Evolutionary conservation across 257 asterid genomes (phyloP).

Genomic region (Solanum virginianum): DNA sequence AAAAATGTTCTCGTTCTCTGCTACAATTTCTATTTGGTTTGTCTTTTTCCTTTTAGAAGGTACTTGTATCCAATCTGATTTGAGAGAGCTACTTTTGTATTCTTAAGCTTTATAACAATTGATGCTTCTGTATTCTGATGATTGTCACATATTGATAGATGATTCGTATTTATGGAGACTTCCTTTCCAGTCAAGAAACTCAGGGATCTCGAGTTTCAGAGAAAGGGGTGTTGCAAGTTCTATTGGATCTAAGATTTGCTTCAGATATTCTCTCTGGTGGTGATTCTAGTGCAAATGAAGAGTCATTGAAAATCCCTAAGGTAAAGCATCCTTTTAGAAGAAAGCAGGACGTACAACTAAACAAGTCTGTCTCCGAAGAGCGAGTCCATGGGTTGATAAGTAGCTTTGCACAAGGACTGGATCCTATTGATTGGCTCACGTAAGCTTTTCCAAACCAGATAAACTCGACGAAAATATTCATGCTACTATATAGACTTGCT

Average conservation of each 20-base stretch:
- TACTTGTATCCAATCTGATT: not conserved
- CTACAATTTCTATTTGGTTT: not conserved
- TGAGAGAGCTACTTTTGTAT: not conserved
- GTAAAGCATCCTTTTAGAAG: conserved; percentile 55
- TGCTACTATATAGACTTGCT: not conserved
- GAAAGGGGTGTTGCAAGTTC: conserved; percentile 75
- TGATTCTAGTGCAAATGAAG: conserved; percentile 41
- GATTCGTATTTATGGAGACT: conserved; percentile 53
- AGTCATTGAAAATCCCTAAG: conserved; percentile 31
- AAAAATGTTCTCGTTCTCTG: not conserved
- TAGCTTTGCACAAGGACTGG: conserved; percentile 65
- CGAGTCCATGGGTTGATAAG: conserved; percentile 40
- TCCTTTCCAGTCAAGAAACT: conserved; percentile 48
- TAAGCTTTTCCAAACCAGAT: conserved; percentile 28
- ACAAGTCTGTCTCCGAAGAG: conserved; percentile 47
- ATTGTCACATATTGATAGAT: conserved; percentile 31
- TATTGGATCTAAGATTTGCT: conserved; percentile 79
- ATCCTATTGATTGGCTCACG: conserved; percentile 99
- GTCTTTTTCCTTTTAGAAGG: not conserved
- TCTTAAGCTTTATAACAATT: not conserved
- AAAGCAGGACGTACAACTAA: conserved; percentile 43
- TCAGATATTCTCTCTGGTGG: conserved; percentile 81
- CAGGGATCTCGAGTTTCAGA: conserved; percentile 55
- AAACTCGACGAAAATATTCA: not conserved
- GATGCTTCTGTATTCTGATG: not conserved